These are phyloP conservation scores for Thelephora terrestris DNA, from an alignment of 1,284 basidiomycete species.

Conservation along the genomic window DNA sequence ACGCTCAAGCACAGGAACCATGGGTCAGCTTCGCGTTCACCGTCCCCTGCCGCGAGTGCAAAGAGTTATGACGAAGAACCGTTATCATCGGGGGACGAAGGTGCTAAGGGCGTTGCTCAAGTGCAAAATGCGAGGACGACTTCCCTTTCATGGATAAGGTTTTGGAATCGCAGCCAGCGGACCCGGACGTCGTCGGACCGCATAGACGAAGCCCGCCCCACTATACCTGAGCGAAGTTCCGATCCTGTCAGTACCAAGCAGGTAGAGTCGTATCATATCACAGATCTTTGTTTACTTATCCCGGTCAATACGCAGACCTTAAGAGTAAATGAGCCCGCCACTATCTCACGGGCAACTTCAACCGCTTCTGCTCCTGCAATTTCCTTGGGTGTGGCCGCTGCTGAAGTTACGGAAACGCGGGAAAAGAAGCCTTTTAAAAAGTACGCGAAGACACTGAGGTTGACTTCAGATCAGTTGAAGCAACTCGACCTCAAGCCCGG, in stretches of 20 bases:
- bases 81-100: constrained; percentile 18
- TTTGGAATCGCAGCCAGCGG: constrained; percentile 58
- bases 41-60: constrained; percentile 18
- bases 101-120: constrained; percentile 8
- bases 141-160: constrained; percentile 61
- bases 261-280: no score
- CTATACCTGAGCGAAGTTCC: no score
- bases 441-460: constrained; percentile 88
- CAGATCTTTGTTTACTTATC: background rate
- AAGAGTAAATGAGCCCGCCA: no score
- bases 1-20: constrained; percentile 29
- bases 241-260: no score
- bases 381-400: constrained; percentile 1
- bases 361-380: constrained; percentile 5
- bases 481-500: constrained; percentile 80
- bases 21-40: constrained; percentile 20
- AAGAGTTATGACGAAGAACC: constrained; percentile 25
- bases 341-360: background rate
- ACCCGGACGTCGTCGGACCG: background rate
- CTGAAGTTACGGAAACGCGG: constrained; percentile 17
- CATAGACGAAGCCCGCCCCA: no score
- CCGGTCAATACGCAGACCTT: no score
- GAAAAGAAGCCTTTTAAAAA: constrained; percentile 30
- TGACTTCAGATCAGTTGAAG: constrained; percentile 86
- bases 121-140: constrained; percentile 22